Conservation (phyloP, 2,329 filamentous ascomycete genomes). For the Colletotrichum australisinense region DNA sequence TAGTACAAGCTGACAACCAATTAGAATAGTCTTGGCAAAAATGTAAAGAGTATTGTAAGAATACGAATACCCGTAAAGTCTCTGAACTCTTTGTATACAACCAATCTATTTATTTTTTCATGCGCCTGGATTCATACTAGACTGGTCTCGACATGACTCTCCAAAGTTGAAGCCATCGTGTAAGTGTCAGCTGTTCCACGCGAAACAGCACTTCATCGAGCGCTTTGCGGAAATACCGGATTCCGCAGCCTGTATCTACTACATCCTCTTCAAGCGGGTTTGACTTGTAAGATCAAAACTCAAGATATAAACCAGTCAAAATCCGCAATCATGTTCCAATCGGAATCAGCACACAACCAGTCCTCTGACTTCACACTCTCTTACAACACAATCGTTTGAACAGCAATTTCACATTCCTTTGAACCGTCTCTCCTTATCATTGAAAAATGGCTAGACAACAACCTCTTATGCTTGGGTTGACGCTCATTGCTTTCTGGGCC, state of each 20-base stretch:
- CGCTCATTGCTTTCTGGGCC: neutral
- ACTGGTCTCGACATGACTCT: neutral
- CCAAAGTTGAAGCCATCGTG: neutral
- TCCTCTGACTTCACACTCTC: neutral
- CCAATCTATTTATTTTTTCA: neutral
- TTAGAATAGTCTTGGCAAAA: neutral
- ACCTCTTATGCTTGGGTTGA: neutral
- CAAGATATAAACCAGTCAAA: neutral
- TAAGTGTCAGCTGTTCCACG: neutral
- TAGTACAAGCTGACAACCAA: neutral
- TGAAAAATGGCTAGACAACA: neutral
- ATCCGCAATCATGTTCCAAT: neutral
- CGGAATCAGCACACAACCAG: neutral
- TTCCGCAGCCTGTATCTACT: neutral
- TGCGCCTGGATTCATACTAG: neutral
- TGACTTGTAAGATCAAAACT: neutral
- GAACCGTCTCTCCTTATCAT: neutral
- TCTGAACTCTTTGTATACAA: neutral
- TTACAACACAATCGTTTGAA: neutral
- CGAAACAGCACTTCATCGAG: neutral
- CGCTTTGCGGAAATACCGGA: neutral
- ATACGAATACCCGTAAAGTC: neutral
- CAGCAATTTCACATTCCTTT: neutral
- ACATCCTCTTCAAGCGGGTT: neutral
- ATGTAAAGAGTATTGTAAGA: neutral